Evolutionary conservation across 257 asterid species (phyloP).

Genomic region (Nicotiana tabacum): DNA sequence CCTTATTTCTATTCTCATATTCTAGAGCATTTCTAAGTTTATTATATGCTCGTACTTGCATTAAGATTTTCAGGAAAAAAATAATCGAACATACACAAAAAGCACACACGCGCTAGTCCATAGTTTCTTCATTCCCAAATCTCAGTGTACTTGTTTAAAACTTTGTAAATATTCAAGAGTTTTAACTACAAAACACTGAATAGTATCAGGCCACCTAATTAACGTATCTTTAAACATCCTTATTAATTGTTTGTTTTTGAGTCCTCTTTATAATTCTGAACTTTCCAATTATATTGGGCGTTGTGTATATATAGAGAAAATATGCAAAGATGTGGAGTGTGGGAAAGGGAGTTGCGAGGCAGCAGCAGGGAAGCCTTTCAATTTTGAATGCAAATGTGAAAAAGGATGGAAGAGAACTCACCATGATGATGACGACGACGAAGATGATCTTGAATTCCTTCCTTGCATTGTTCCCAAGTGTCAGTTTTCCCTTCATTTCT

Average conservation of each 20-base stretch:
- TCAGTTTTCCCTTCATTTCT: background rate
- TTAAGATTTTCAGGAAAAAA: background rate
- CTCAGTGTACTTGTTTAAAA: too few species aligned
- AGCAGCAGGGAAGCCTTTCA: conserved; percentile 35
- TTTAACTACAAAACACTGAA: too few species aligned
- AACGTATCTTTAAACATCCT: too few species aligned
- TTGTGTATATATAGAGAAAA: background rate
- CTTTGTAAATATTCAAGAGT: too few species aligned
- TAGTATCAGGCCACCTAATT: too few species aligned
- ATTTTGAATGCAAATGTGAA: conserved; percentile 55
- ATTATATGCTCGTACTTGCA: background rate
- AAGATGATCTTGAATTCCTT: conserved; percentile 36
- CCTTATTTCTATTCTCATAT: background rate
- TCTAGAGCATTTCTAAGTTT: background rate
- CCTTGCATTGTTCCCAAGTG: conserved; percentile 78
- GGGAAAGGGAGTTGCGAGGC: conserved; percentile 68
- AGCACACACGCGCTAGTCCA: too few species aligned
- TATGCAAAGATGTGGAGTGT: conserved; percentile 64
- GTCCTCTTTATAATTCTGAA: background rate
- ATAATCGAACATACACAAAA: too few species aligned
- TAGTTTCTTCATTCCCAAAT: too few species aligned
- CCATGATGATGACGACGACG: conserved; percentile 24
- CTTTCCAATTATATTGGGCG: background rate
- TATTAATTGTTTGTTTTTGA: too few species aligned
- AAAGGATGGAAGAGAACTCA: conserved; percentile 70